phyloP scores from a whole-genome alignment of 768 basidiomycete species.

The Psilocybe subaeruginosa region DNA sequence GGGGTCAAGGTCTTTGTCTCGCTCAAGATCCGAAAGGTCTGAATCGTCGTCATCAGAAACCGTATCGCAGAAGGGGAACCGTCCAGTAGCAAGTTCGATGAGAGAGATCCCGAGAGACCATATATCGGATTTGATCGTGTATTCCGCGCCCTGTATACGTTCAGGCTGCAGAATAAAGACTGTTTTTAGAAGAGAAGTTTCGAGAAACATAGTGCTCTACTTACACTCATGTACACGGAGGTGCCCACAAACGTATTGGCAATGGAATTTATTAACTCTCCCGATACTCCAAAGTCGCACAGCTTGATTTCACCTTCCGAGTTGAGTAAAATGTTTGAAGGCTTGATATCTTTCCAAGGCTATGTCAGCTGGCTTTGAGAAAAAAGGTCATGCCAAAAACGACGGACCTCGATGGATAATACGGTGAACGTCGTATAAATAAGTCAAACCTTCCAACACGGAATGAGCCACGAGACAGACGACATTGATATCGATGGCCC shows the following conservation, averaged over 20 bases:
- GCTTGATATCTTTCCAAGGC: constrained; percentile 84
- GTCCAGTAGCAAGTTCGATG: constrained; percentile 95
- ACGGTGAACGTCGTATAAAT: constrained; percentile 94
- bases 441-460: constrained; percentile 92
- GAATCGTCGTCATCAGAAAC: constrained; percentile 54
- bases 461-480: constrained; percentile 94
- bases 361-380: background rate
- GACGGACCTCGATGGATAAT: constrained; percentile 96
- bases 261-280: constrained; percentile 97
- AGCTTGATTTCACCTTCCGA: constrained; percentile 96
- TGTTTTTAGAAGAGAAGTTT: constrained; percentile 6
- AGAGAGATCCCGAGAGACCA: constrained; percentile 98
- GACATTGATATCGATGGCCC: constrained; percentile 87
- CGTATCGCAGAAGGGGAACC: constrained; percentile 92
- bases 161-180: constrained; percentile 69
- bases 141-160: constrained; percentile 97
- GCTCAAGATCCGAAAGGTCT: constrained; percentile 73
- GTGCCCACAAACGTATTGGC: constrained; percentile 99
- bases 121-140: constrained; percentile 98
- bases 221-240: constrained; percentile 98
- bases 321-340: constrained; percentile 96
- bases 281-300: constrained; percentile 98
- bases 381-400: background rate
- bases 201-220: constrained; percentile 27
- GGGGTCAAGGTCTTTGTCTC: constrained; percentile 37